Evolutionary conservation across 805 yeast species (phyloP), one percentile per base, ranked within the genome.

Genomic region (Schwanniomyces polymorphus): DNA sequence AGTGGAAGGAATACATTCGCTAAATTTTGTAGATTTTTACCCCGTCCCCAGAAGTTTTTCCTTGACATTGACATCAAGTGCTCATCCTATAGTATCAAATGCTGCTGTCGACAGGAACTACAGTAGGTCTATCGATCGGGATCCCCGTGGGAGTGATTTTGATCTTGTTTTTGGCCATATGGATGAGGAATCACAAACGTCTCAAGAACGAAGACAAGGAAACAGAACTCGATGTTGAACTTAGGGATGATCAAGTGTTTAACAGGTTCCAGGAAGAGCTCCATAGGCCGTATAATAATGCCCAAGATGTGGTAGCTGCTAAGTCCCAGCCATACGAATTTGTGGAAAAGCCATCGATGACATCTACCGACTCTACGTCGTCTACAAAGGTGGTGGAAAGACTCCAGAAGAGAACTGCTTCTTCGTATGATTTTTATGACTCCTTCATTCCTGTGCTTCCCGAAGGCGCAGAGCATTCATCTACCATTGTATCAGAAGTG

Each of bases 111-210:
- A 54, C 53, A 38, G 57, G 63, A 9, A 56, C 71, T 45, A 67
- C 76, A 6, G 75, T 72, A 12, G 77, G 77, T 2, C 57, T 73
- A 34, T 72, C 74, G 16, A 69, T 73, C 17, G 77, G 77, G 6
- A 54, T 72, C 17, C 77, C 77, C 3, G 56, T 69, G 27, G 58
- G 63, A 40, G 46, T 73, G 6, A 59, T 70, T 14, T 27, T 72
- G 5, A 31, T 57, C 5, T 59, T 59, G 12, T 53, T 57, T 29
- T 28, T 55, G 4, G 26, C 56, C 11, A 56, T 72, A 44, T 67
- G 68, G 65, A 43, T 51, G 38, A 53, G 68, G 41, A 65, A 67
- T 51, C 64, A 64, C 37, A 58, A 64, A 33, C 57, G 59, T 26
- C 74, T 67, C 47, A 51, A 50, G 28, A 48, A 47, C 35, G 77